These are phyloP conservation scores for Clonostachys sp. DNA, from an alignment of 2,329 filamentous ascomycete genomes.

Conservation along the genomic window DNA sequence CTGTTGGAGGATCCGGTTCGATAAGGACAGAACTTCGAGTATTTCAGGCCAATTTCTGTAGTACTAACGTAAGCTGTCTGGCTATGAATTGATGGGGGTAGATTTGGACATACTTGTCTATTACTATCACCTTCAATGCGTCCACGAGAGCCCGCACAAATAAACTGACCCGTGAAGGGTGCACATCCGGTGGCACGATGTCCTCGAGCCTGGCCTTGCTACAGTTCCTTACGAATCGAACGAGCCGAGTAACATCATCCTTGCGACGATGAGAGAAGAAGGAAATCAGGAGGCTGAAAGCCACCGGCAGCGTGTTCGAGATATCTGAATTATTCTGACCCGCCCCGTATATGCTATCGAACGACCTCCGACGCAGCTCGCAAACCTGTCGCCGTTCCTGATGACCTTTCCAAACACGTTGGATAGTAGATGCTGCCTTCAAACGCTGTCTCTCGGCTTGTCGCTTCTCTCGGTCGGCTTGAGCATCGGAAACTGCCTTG, in stretches of 20 bases:
- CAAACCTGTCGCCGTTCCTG: constrained; percentile 54
- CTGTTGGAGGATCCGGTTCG: constrained; percentile 26
- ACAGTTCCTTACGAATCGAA: constrained; percentile 38
- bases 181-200: neutral
- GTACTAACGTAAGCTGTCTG: neutral
- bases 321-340: neutral
- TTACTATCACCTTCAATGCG: neutral
- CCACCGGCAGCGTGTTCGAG: constrained; percentile 26
- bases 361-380: constrained; percentile 50
- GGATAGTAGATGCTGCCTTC: constrained; percentile 69
- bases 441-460: constrained; percentile 76
- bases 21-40: constrained; percentile 9
- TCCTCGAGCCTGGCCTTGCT: neutral
- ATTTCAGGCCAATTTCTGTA: neutral
- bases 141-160: neutral
- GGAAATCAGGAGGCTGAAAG: constrained; percentile 41
- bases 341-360: constrained; percentile 55
- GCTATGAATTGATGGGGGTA: neutral
- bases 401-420: constrained; percentile 80
- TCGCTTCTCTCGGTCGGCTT: constrained; percentile 76
- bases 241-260: constrained; percentile 45
- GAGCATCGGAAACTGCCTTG: constrained; percentile 76
- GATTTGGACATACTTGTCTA: neutral
- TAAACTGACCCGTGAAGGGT: neutral
- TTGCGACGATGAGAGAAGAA: constrained; percentile 37